Base-by-base conservation (phyloP, 371 early-diverging fungal species). In the Saksenaea vasiformis region DNA sequence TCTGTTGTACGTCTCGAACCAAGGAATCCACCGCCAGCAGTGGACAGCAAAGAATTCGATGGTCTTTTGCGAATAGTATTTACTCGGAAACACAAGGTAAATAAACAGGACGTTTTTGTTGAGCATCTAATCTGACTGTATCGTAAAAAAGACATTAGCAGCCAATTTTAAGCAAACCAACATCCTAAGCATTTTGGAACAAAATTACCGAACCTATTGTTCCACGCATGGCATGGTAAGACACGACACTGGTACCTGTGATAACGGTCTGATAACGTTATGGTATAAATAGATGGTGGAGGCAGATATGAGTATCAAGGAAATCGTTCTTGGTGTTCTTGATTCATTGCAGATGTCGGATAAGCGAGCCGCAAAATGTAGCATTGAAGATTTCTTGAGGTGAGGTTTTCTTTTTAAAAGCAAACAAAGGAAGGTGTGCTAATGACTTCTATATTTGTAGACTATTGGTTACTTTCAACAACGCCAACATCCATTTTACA, bases 41-140 rank as follows among this genome's bases (percentile, higher is more conserved):
- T 99, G 17, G 89, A 97, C 72, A 91, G 98, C 61, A 89, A 94
- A 64, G 99, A 99, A 74, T 99, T 97, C 90, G 99, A 99, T 80
- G 98, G 98, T 54, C 70, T 99, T 67, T 77, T 99, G 71, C 93
- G 98, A 64, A 93, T 99, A 58, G 73, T 94, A 51, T 99, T 99
- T 76, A 86, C 87, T 13, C 84, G 99, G 73, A 99, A 99, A 80
- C 97, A 99, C 86, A 99, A 98, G 77, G 84, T 81, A 70, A 59
- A 36, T 8, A 10, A 10, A 55, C 54, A n/a, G 26, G n/a, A 35
- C 19, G 1, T 60, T 35, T 37, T 26, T 61, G 5, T 43, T n/a
- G 41, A 47, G 2, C 15, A 19, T 13, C 19, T n/a, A 56, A 9
- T 19, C 22, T n/a, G 38, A 1, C 34, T 31, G 24, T 38, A 8